Percentiles rank a stretch among this genome's conserved stretches.
Conservation (phyloP, 2,329 filamentous ascomycete species). For the Neonectria coccinea region DNA sequence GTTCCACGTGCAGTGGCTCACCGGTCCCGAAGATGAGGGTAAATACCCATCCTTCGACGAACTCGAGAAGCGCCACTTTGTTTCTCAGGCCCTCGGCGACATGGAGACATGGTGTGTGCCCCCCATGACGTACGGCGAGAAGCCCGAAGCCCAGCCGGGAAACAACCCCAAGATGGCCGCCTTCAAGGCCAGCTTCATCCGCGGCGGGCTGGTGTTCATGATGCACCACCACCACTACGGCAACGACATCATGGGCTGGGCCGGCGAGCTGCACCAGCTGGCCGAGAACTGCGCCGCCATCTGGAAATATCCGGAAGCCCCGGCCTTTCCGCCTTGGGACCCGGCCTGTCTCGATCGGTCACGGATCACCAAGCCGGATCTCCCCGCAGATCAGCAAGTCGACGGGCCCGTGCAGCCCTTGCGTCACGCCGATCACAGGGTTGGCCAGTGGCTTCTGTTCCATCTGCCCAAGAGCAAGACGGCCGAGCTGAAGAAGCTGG, state of each 20-base stretch:
- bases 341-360: constrained; percentile 50
- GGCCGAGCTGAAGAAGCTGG: constrained; percentile 52
- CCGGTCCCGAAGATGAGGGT: constrained; percentile 41
- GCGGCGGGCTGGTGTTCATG: constrained; percentile 54
- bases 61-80: constrained; percentile 51
- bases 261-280: constrained; percentile 52
- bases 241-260: constrained; percentile 56
- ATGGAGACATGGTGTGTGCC: constrained; percentile 48
- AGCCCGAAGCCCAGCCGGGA: constrained; percentile 51
- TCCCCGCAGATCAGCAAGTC: constrained; percentile 45
- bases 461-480: constrained; percentile 58
- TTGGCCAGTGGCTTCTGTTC: constrained; percentile 50
- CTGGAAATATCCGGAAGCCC: constrained; percentile 34
- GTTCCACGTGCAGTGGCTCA: constrained; percentile 52
- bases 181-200: constrained; percentile 56
- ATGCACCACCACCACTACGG: constrained; percentile 56
- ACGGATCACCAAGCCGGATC: constrained; percentile 45
- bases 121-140: constrained; percentile 53
- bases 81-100: constrained; percentile 47
- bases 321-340: constrained; percentile 49
- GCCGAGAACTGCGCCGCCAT: constrained; percentile 56
- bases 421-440: constrained; percentile 46
- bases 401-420: constrained; percentile 47
- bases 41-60: constrained; percentile 52
- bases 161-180: constrained; percentile 49